Percentiles rank a stretch among this genome's conserved stretches.
These are phyloP conservation scores for Chlorella sorokiniana DNA, from an alignment of 139 green algal species.

Conservation along the genomic window DNA sequence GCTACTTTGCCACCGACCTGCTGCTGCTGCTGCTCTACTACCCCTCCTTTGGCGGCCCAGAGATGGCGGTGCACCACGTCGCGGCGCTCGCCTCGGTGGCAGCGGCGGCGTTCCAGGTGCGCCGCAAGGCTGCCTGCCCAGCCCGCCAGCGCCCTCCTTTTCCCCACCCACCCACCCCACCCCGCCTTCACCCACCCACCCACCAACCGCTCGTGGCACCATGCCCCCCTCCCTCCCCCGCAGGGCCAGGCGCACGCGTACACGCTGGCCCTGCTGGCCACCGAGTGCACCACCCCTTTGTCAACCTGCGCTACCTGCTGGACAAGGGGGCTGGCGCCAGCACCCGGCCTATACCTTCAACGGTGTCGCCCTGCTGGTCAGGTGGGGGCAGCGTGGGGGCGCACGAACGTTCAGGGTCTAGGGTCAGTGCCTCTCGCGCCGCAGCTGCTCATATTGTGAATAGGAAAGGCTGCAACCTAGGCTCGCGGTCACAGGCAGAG, in stretches of 20 bases:
- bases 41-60: conserved; percentile 19
- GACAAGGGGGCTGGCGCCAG: conserved; percentile 41
- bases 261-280: conserved; percentile 46
- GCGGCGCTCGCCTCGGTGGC: conserved; percentile 45
- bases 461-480: too few relatives aligned
- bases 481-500: too few relatives aligned
- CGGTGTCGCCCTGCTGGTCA: conserved; percentile 33
- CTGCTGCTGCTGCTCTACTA: conserved; percentile 10
- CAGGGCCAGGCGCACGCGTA: conserved; percentile 46
- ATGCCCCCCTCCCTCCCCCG: too few relatives aligned
- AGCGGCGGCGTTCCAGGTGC: conserved; percentile 5
- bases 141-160: too few relatives aligned
- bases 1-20: conserved; percentile 31
- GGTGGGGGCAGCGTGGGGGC: neutral
- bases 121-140: too few relatives aligned
- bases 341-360: conserved; percentile 27
- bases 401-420: neutral
- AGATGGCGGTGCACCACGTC: conserved; percentile 49
- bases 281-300: conserved; percentile 53
- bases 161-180: too few relatives aligned
- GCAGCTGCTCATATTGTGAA: neutral
- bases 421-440: too few relatives aligned
- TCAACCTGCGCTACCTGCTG: conserved; percentile 49
- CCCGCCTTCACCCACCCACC: too few relatives aligned
- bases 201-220: too few relatives aligned